Conservation (phyloP, 257 asterid genomes). For the Solanum chilense region DNA sequence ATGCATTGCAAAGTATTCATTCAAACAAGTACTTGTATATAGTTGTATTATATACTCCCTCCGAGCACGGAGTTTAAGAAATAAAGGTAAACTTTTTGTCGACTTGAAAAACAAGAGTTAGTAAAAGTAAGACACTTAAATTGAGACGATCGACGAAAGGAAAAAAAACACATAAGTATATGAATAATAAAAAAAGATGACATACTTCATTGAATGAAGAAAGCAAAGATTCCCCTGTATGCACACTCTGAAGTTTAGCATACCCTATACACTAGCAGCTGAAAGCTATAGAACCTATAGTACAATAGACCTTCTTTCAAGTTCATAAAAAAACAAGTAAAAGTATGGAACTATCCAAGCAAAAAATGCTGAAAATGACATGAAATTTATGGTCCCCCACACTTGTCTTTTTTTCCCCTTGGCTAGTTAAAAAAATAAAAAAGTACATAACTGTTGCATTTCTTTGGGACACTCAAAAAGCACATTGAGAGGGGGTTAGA, state of each 20-base stretch:
- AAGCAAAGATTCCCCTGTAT: slow-evolving; percentile 49
- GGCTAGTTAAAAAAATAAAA: slow-evolving; percentile 35
- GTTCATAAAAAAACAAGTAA: slow-evolving; percentile 25
- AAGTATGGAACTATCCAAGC: slow-evolving; percentile 18
- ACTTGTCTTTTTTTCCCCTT: slow-evolving; percentile 9
- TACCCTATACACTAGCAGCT: slow-evolving; percentile 37
- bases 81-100: not conserved
- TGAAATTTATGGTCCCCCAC: slow-evolving; percentile 44
- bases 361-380: slow-evolving; percentile 39
- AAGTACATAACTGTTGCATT: slow-evolving; percentile 30
- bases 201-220: slow-evolving; percentile 9
- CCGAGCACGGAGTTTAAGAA: not conserved
- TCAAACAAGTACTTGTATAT: not conserved
- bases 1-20: not conserved
- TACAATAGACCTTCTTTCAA: slow-evolving; percentile 31
- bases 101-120: not conserved
- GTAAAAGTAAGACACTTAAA: not conserved
- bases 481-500: slow-evolving; percentile 23
- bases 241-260: slow-evolving; percentile 22
- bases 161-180: not conserved
- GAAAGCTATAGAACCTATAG: slow-evolving; percentile 49
- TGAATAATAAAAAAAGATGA: not conserved
- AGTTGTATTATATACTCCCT: not conserved
- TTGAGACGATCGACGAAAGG: not conserved
- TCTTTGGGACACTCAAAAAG: slow-evolving; percentile 80